Evolutionary conservation across 2,329 filamentous ascomycete species (phyloP), one percentile per base, ranked within the genome.

Genomic region (Hypomyces perniciosus): DNA sequence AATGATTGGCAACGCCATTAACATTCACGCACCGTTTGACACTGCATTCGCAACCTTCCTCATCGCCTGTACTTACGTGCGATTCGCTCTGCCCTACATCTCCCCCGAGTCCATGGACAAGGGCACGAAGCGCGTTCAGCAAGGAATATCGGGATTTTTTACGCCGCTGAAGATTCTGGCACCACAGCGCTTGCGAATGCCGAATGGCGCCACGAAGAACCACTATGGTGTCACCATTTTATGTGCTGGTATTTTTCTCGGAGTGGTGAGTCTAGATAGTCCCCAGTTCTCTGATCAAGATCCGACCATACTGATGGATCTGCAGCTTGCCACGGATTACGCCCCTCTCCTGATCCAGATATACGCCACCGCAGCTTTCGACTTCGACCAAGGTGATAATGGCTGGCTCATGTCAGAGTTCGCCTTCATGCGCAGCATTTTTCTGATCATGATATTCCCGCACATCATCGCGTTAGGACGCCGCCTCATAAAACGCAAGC

Each of bases 191-290:
- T 74, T 83, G 59, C 66, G 75, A 0, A 65, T 81, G 0, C 57
- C 60, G 1, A 72, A 75, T 45, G 84, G 84, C 1, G 68, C 67
- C 1, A 58, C 76, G 4, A 69, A 66, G 44, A 79, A 67, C n/a
- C 80, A 86, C 55, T 80, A 80, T 27, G 84, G 85, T 1, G 74
- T 85, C 0, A 65, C 85, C 3, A 77, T 86, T 2, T 74, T 88
- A 3, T 84, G 81, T 20, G 67, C 73, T 1, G 85, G 85, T 1
- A 82, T 86, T 2, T 88, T 86, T 52, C 66, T 85, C 0, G 84
- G 80, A 0, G 83, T 88, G 0, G 75, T 79, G 62, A 60, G 73
- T 71, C 5, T 27, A 10, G 37, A n/a, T n/a, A n/a, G n/a, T n/a
- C n/a, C n/a, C n/a, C n/a, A n/a, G n/a, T n/a, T n/a, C n/a, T n/a